These are phyloP conservation scores for Pseudogymnoascus sp. DNA, from an alignment of 2,329 filamentous ascomycete species.

Conservation along the genomic window DNA sequence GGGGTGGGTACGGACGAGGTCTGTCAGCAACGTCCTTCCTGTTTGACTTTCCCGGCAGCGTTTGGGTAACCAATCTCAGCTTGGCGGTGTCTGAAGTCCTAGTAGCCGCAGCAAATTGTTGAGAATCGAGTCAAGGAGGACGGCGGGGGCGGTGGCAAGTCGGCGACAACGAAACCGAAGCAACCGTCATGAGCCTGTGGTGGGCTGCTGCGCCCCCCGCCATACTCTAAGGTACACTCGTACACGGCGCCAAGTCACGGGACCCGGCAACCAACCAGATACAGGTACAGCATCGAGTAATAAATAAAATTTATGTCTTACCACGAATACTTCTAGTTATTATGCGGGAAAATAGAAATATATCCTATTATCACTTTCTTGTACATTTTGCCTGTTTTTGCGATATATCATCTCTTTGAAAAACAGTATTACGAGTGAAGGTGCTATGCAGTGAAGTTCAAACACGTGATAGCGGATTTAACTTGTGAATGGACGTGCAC, in stretches of 20 bases:
- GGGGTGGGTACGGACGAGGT: background rate
- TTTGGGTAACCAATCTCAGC: slow-evolving; percentile 2
- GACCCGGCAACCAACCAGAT: background rate
- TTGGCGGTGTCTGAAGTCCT: background rate
- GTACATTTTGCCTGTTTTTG: background rate
- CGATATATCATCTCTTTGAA: background rate
- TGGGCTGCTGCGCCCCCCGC: slow-evolving; percentile 7
- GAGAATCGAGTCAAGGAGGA: slow-evolving; percentile 21
- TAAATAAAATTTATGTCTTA: background rate
- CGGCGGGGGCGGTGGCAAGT: slow-evolving; percentile 20
- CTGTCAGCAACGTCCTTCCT: background rate
- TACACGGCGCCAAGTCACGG: slow-evolving; percentile 9
- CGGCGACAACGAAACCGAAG: slow-evolving; percentile 8
- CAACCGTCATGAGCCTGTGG: slow-evolving; percentile 1
- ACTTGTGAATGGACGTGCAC: background rate
- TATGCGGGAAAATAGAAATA: background rate
- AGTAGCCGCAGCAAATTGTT: slow-evolving; percentile 11
- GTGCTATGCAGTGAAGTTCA: background rate
- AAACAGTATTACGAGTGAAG: background rate
- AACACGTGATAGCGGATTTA: background rate
- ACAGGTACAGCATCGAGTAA: background rate
- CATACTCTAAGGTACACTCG: background rate
- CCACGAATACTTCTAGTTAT: background rate
- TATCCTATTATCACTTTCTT: background rate
- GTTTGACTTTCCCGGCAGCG: background rate